Evolutionary conservation across 805 yeast species (phyloP), one percentile per base, ranked within the genome.

Genomic region (Starmerella stellata): DNA sequence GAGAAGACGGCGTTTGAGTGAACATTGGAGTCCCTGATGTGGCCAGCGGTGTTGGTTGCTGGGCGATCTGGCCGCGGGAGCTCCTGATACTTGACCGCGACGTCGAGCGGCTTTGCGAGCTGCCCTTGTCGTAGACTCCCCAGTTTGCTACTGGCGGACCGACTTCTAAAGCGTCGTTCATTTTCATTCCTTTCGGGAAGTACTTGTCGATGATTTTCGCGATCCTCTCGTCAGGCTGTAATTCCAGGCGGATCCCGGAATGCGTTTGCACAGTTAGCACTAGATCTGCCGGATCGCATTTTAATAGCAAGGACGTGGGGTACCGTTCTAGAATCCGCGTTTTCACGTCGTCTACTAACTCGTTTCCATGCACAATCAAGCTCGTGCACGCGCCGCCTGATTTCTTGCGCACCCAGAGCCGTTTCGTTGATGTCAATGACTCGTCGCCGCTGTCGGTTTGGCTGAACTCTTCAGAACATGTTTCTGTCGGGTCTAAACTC

Each of bases 311-410:
- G 2, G 80, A 67, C 42, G 77, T 72, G 39, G 92, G 78, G 54
- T 69, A 78, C 48, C 75, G 78, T 34, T 59, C 60, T 28, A 74
- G 56, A 1, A 85, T 66, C 42, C 72, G 66, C 9, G 66, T 60
- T 51, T 85, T 85, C 49, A 85, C 61, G 56, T 87, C 57, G 55
- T 85, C 96, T 4, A 85, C 68, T 1, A 83, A 66, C 52, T 79
- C 87, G 17, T 56, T 52, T 23, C 71, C 71, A 15, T 64, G 62
- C 16, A 79, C 76, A 41, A 64, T 53, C 5, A 85, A 58, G 1
- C 92, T 70, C 0, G 94, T 80, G 2, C 95, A 78, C 15, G 54
- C 51, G 7, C 59, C 51, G 24, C 56, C 54, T 2, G 59, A 52
- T 32, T 44, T 44, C 34, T 41, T 44, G 19, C 47, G 42, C 31